These are phyloP conservation scores for Alternaria postmessia DNA, from an alignment of 2,329 filamentous ascomycete species.

Conservation along the genomic window DNA sequence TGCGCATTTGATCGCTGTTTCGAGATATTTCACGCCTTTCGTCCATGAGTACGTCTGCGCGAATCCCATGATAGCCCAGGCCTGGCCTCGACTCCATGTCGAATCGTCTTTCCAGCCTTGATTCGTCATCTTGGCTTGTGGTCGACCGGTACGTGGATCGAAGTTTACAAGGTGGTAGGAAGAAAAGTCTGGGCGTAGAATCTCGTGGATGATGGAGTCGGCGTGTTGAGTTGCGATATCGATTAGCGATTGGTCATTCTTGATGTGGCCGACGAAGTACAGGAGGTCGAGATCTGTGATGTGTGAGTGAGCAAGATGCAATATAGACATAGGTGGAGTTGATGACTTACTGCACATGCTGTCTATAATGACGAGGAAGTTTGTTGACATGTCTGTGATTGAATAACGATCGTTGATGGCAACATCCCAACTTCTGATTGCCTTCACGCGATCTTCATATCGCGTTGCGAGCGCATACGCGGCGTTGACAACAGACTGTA, in stretches of 20 bases:
- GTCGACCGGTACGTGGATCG: constrained; percentile 52
- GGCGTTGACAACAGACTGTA: constrained; percentile 54
- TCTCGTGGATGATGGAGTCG: constrained; percentile 46
- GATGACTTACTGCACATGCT: constrained; percentile 50
- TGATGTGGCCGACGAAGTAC: constrained; percentile 47
- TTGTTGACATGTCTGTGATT: constrained; percentile 46
- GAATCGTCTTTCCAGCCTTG: constrained; percentile 57
- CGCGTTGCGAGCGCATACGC: constrained; percentile 56
- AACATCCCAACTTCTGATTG: constrained; percentile 61
- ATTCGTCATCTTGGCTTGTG: constrained; percentile 59
- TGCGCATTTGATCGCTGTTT: constrained; percentile 56
- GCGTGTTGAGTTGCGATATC: constrained; percentile 53
- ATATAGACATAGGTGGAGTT: too few species aligned
- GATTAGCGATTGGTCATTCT: constrained; percentile 39
- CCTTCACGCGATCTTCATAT: constrained; percentile 53
- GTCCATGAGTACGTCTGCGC: constrained; percentile 60
- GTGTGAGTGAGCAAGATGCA: not conserved
- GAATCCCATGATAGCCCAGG: constrained; percentile 60
- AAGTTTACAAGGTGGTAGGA: constrained; percentile 59
- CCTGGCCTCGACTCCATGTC: constrained; percentile 60
- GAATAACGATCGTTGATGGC: constrained; percentile 49
- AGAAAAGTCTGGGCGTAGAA: constrained; percentile 47
- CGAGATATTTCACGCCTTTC: constrained; percentile 51
- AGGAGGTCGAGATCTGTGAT: constrained; percentile 51
- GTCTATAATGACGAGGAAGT: constrained; percentile 56